Percentiles rank a stretch among this genome's conserved stretches.
phyloP scores from a whole-genome alignment of 2,329 filamentous ascomycete species.

The Cytospora piceae region DNA sequence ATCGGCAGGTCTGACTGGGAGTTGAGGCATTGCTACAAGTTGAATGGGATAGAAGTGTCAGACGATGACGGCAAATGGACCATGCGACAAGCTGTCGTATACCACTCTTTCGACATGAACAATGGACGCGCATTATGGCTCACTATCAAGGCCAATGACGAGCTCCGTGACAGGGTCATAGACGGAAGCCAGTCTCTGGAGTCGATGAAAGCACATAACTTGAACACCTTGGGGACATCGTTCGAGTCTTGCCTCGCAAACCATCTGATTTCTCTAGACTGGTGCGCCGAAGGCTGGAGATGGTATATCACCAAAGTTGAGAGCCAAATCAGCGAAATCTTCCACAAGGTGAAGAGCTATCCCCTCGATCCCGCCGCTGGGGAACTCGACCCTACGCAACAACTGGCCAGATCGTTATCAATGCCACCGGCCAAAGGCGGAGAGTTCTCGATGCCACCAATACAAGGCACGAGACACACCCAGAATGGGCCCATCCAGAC shows the following conservation, averaged over 20 bases:
- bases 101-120: conserved; percentile 24
- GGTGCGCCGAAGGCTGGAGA: conserved; percentile 12
- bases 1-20: conserved; percentile 11
- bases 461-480: no score
- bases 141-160: conserved; percentile 16
- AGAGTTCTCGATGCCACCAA: no score
- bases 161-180: conserved; percentile 10
- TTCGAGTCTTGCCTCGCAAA: conserved; percentile 3
- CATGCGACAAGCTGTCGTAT: conserved; percentile 16
- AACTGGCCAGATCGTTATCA: not conserved
- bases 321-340: not conserved
- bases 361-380: not conserved
- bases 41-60: conserved; percentile 5
- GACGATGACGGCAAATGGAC: conserved; percentile 11
- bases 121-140: conserved; percentile 21
- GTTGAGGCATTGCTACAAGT: conserved; percentile 10
- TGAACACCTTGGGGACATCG: not conserved
- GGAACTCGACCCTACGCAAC: not conserved
- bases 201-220: not conserved
- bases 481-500: no score
- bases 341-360: not conserved
- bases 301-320: conserved; percentile 1
- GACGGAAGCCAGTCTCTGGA: conserved; percentile 8
- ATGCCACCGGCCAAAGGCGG: not conserved
- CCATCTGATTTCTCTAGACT: conserved; percentile 7